Conservation (phyloP, 169 alveolate species). For the Eimeria tenella region DNA sequence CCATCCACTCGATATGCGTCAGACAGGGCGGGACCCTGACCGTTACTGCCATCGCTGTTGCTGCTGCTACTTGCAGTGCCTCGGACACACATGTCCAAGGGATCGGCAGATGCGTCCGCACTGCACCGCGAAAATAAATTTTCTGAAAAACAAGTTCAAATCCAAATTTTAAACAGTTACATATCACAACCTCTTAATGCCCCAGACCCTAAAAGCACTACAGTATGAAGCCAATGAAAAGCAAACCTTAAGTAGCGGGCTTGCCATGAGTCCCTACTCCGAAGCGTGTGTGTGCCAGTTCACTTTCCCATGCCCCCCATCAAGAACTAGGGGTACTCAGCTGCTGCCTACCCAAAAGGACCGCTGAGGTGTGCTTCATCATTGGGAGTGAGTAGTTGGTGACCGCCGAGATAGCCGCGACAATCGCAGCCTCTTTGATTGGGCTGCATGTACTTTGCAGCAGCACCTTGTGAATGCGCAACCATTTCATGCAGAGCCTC, state of each 20-base stretch:
- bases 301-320: too few relatives aligned
- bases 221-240: background rate
- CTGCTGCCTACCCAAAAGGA: conserved; percentile 61
- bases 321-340: background rate
- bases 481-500: conserved; percentile 70
- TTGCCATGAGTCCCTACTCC: too few relatives aligned
- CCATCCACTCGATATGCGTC: conserved; percentile 75
- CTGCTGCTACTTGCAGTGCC: conserved; percentile 17
- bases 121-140: conserved; percentile 74
- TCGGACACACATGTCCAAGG: conserved; percentile 68
- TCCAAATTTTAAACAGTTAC: too few relatives aligned
- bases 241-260: background rate
- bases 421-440: conserved; percentile 46
- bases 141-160: conserved; percentile 3
- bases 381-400: conserved; percentile 63
- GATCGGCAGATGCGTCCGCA: conserved; percentile 53
- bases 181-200: background rate
- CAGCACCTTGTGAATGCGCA: conserved; percentile 25
- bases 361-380: conserved; percentile 69
- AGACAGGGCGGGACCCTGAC: conserved; percentile 48
- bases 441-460: conserved; percentile 38
- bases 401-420: conserved; percentile 64
- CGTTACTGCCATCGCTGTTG: conserved; percentile 46
- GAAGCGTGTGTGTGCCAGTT: too few relatives aligned
- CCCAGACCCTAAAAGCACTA: background rate